These are phyloP conservation scores for Candida boleticola DNA, from an alignment of 805 yeast species.

Conservation along the genomic window DNA sequence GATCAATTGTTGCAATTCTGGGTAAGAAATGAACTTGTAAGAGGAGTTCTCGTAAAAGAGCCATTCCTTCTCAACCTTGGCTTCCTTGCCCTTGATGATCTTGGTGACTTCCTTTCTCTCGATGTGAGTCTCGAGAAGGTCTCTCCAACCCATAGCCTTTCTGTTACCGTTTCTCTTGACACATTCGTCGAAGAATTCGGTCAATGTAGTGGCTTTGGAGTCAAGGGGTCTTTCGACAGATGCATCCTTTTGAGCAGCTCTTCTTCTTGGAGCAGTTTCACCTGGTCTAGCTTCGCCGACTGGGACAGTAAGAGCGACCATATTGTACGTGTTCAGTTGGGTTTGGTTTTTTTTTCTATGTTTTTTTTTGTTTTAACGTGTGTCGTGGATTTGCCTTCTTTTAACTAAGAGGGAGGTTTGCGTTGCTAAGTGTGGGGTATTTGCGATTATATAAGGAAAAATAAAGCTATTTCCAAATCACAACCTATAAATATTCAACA, in stretches of 20 bases:
- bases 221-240: slow-evolving; percentile 62
- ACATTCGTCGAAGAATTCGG: slow-evolving; percentile 65
- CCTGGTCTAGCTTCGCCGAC: slow-evolving; percentile 72
- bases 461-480: background rate
- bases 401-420: background rate
- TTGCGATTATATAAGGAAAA: background rate
- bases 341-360: background rate
- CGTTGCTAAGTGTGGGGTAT: background rate
- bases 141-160: slow-evolving; percentile 75
- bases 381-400: background rate
- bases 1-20: slow-evolving; percentile 50
- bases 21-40: slow-evolving; percentile 65
- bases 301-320: slow-evolving; percentile 44
- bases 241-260: slow-evolving; percentile 47
- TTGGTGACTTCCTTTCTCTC: slow-evolving; percentile 76
- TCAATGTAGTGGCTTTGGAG: slow-evolving; percentile 63
- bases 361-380: background rate
- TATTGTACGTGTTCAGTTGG: slow-evolving; percentile 6
- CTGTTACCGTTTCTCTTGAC: slow-evolving; percentile 53
- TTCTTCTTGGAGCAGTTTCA: slow-evolving; percentile 83
- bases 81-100: slow-evolving; percentile 71
- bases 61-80: slow-evolving; percentile 83
- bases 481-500: background rate
- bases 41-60: slow-evolving; percentile 73
- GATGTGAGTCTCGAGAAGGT: slow-evolving; percentile 65